phyloP scores from a whole-genome alignment of 371 early-diverging fungal species.

The Mucor lusitanicus region DNA sequence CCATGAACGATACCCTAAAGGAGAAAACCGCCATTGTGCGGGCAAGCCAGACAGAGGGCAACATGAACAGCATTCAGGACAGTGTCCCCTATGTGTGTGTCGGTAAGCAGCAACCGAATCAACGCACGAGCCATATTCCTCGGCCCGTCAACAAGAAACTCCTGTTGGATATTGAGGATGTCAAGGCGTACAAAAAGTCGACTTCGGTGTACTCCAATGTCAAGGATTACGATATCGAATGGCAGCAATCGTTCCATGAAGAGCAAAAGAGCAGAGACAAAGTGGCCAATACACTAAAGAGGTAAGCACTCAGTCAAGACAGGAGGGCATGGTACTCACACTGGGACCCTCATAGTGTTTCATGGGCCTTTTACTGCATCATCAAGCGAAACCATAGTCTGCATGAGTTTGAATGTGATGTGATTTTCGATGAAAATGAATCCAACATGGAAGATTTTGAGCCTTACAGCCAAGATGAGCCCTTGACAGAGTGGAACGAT shows the following conservation, averaged over 20 bases:
- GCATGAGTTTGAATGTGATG: slow-evolving; percentile 29
- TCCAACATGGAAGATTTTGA: slow-evolving; percentile 1
- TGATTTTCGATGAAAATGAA: slow-evolving; percentile 27
- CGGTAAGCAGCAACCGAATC: background rate
- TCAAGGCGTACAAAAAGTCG: slow-evolving; percentile 20
- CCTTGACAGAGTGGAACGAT: slow-evolving; percentile 37
- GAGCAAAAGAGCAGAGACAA: slow-evolving; percentile 27
- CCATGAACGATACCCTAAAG: background rate
- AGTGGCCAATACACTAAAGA: slow-evolving; percentile 25
- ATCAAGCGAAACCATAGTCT: slow-evolving; percentile 36
- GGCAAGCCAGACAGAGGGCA: slow-evolving; percentile 13
- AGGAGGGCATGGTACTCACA: background rate
- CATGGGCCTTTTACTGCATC: slow-evolving; percentile 32
- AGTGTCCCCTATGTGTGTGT: slow-evolving; percentile 13
- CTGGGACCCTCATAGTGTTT: slow-evolving; percentile 20
- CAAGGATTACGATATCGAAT: slow-evolving; percentile 21
- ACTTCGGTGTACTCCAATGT: slow-evolving; percentile 18
- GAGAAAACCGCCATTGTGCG: background rate
- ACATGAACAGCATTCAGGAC: slow-evolving; percentile 10
- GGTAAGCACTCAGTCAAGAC: slow-evolving; percentile 14
- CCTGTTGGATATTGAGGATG: slow-evolving; percentile 17
- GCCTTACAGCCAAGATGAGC: slow-evolving; percentile 12
- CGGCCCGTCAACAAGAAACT: background rate
- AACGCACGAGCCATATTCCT: background rate
- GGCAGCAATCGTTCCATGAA: slow-evolving; percentile 33